Conservation (phyloP, 805 yeast genomes). For the Wickerhamiella qilinensis region DNA sequence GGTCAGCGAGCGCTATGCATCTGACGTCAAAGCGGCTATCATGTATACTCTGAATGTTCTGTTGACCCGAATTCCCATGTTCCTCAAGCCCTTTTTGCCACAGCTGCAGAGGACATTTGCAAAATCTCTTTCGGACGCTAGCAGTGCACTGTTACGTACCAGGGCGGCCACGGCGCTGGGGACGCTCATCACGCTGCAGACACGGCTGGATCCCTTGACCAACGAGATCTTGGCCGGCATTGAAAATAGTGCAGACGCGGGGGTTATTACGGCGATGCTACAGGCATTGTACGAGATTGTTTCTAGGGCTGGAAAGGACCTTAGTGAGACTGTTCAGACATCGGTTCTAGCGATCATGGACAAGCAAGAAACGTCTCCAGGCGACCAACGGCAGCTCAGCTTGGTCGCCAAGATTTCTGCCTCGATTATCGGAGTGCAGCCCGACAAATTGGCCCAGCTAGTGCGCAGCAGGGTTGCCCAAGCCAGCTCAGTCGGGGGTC, state of each 20-base stretch:
- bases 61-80: conserved; percentile 71
- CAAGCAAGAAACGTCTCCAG: conserved; percentile 32
- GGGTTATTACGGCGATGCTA: conserved; percentile 62
- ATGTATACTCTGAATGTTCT: conserved; percentile 66
- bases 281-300: conserved; percentile 75
- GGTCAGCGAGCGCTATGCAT: conserved; percentile 83
- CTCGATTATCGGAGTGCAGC: conserved; percentile 5
- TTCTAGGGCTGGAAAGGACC: conserved; percentile 56
- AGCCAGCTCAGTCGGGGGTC: conserved; percentile 8
- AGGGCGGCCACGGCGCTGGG: conserved; percentile 88
- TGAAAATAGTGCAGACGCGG: conserved; percentile 47
- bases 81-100: conserved; percentile 88
- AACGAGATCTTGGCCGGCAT: conserved; percentile 61
- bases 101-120: conserved; percentile 96
- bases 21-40: conserved; percentile 92
- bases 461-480: conserved; percentile 11
- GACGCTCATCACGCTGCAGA: conserved; percentile 71
- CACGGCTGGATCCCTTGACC: conserved; percentile 85
- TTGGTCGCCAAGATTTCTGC: conserved; percentile 31
- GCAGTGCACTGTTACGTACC: conserved; percentile 53
- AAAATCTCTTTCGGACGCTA: conserved; percentile 67
- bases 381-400: conserved; percentile 19
- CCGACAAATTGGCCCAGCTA: conserved; percentile 22
- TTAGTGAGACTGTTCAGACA: conserved; percentile 57
- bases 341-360: conserved; percentile 59